Conservation (phyloP, 2,329 filamentous ascomycete genomes). For the Drechslerella dactyloides region DNA sequence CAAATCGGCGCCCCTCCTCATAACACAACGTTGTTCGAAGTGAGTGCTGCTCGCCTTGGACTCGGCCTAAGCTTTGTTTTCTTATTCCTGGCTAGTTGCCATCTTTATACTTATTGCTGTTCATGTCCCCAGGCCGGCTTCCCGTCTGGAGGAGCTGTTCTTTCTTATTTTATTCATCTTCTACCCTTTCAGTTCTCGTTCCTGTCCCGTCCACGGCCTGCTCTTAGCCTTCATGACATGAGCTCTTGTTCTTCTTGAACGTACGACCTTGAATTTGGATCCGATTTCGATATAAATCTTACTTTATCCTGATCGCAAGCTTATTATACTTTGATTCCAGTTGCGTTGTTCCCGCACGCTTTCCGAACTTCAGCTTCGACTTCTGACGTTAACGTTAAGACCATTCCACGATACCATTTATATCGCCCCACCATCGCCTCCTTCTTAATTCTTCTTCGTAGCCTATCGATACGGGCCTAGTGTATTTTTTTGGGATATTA, state of each 20-base stretch:
- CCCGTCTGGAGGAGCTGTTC: slow-evolving; percentile 39
- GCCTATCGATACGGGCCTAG: slow-evolving; percentile 13
- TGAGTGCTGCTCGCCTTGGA: slow-evolving; percentile 24
- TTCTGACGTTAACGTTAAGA: not conserved
- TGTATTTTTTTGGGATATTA: not conserved
- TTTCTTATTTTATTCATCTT: slow-evolving; percentile 17
- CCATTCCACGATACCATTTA: slow-evolving; percentile 3
- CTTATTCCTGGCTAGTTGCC: slow-evolving; percentile 47
- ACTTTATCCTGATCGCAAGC: not conserved
- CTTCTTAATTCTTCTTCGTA: slow-evolving; percentile 3
- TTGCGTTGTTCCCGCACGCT: slow-evolving; percentile 2
- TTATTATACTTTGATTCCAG: not conserved
- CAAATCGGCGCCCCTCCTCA: slow-evolving; percentile 27
- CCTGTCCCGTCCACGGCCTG: slow-evolving; percentile 1
- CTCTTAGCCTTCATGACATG: not conserved
- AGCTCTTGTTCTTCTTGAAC: not conserved
- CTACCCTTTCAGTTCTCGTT: slow-evolving; percentile 19
- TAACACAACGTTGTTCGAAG: slow-evolving; percentile 39
- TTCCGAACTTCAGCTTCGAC: slow-evolving; percentile 1
- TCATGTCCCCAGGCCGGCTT: slow-evolving; percentile 46
- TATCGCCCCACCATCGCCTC: slow-evolving; percentile 1
- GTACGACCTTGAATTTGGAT: slow-evolving; percentile 3
- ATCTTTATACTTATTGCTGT: slow-evolving; percentile 50
- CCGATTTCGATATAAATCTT: slow-evolving; percentile 26
- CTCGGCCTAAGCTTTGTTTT: slow-evolving; percentile 41